Base-by-base conservation (phyloP, 371 early-diverging fungal genomes). In the Capniomyces stellatus region DNA sequence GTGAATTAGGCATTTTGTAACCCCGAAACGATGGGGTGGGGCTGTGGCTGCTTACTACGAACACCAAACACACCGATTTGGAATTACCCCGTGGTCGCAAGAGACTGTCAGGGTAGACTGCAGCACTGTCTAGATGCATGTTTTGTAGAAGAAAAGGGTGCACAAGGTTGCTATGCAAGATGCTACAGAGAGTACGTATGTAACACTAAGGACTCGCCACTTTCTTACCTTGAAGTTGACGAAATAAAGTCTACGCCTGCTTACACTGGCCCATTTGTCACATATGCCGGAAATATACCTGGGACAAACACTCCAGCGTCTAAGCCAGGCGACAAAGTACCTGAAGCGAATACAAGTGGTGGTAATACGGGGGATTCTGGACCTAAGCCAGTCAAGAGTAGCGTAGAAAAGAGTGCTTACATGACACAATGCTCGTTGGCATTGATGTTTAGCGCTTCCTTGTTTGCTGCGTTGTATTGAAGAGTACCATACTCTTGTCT, bases 21-120 rank as follows among this genome's bases (percentile, higher is more conserved):
- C 54, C 2, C 51, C 10, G 54, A 50, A n/a, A 67, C 67, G n/a
- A 50, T 67, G 57, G 67, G 59, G 22, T 67, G 67, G 67, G 67
- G 67, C 29, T 67, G 67, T 23, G 66, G 63, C 1, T 67, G 67
- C 54, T 29, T 40, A 52, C 30, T 40, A 25, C 54, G 57, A 43
- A 55, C 57, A 4, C 66, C 66, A 18, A 54, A 58, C 39, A 60
- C 62, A 48, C 53, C 57, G 25, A 40, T 54, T n/a, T 67, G 59
- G 61, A 59, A 67, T 56, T 60, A 61, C 56, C 67, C 67, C n/a
- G 63, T 67, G 46, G 58, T 59, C 15, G 57, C 59, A 15, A 56
- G 58, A 6, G 67, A 67, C 55, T 67, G 67, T 47, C 35, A 53
- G 21, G 67, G 67, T 24, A 58, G 59, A 28, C 46, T 35, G 21